Percentiles rank a stretch among this genome's conserved stretches.
These are phyloP conservation scores for Cyamopsis tetragonoloba DNA, from an alignment of 306 rosid species.

Conservation along the genomic window DNA sequence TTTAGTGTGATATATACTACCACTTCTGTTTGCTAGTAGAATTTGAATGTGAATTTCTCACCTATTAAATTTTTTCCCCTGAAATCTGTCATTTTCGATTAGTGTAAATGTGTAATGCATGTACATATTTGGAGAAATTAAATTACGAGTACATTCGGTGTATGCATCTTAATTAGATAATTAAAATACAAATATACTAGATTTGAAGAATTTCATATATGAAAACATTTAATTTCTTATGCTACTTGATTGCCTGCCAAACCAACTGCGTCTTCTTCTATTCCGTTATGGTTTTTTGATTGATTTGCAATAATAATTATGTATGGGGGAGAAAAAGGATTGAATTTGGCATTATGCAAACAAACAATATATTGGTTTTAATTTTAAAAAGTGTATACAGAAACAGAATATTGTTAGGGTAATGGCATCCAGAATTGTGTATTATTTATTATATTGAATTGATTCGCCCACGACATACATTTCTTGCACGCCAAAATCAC, in stretches of 20 bases:
- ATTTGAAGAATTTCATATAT: no score
- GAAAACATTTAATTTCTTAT: no score
- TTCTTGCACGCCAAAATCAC: constrained; percentile 20
- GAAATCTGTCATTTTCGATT: background rate
- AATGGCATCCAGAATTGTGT: background rate
- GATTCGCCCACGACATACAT: background rate
- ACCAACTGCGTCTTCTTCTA: background rate
- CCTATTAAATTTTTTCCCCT: background rate
- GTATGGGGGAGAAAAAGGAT: no score
- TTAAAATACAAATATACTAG: background rate
- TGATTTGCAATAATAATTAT: no score
- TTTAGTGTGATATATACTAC: background rate
- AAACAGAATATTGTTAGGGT: no score
- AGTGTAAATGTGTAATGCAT: background rate
- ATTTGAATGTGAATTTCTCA: background rate
- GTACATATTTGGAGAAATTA: background rate
- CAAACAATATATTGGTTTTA: background rate
- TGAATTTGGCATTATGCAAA: background rate
- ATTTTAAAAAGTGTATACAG: background rate
- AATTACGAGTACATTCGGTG: background rate
- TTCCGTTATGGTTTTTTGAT: no score
- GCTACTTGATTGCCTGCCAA: background rate
- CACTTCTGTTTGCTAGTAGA: background rate
- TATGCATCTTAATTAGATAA: background rate
- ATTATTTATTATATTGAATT: no score